Percentiles rank a stretch among this genome's conserved stretches.
These are phyloP conservation scores for Nemania bipapillata DNA, from an alignment of 2,329 filamentous ascomycete genomes.

Conservation along the genomic window DNA sequence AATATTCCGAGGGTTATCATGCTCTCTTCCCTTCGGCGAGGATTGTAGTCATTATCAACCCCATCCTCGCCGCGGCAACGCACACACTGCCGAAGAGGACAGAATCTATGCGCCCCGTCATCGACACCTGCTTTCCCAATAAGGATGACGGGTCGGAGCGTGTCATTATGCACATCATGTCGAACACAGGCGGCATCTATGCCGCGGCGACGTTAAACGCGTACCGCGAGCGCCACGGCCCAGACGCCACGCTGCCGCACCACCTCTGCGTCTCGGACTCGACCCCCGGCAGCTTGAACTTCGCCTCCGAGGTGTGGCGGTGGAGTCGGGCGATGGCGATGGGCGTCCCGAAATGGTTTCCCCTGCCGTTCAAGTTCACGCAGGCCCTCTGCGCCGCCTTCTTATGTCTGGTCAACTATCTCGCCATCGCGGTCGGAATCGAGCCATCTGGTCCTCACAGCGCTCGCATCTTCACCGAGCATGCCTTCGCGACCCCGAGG, in stretches of 20 bases:
- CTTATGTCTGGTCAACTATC: conserved; percentile 53
- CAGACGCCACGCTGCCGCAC: conserved; percentile 57
- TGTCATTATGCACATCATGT: conserved; percentile 66
- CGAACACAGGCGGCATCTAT: conserved; percentile 68
- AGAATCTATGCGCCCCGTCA: conserved; percentile 58
- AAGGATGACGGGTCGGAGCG: conserved; percentile 46
- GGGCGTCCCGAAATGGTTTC: conserved; percentile 59
- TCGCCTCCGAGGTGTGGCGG: conserved; percentile 58
- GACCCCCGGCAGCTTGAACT: conserved; percentile 61
- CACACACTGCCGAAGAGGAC: conserved; percentile 58
- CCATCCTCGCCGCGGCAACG: conserved; percentile 60
- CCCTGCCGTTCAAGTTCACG: conserved; percentile 62
- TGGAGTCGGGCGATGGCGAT: conserved; percentile 66
- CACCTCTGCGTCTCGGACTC: conserved; percentile 63
- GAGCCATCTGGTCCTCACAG: conserved; percentile 58
- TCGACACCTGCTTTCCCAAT: conserved; percentile 54
- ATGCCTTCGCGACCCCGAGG: conserved; percentile 49
- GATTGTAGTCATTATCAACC: conserved; percentile 63
- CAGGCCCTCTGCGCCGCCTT: conserved; percentile 60
- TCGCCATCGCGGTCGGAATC: conserved; percentile 53
- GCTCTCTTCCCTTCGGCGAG: conserved; percentile 62
- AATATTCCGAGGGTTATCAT: conserved; percentile 65
- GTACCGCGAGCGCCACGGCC: conserved; percentile 54
- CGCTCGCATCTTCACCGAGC: conserved; percentile 53
- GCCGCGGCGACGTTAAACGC: conserved; percentile 62